A percentile compares a stretch with the other conserved stretches of the same genome.
Conservation (phyloP, 2,329 filamentous ascomycete genomes). For the Gnomoniopsis sp. region DNA sequence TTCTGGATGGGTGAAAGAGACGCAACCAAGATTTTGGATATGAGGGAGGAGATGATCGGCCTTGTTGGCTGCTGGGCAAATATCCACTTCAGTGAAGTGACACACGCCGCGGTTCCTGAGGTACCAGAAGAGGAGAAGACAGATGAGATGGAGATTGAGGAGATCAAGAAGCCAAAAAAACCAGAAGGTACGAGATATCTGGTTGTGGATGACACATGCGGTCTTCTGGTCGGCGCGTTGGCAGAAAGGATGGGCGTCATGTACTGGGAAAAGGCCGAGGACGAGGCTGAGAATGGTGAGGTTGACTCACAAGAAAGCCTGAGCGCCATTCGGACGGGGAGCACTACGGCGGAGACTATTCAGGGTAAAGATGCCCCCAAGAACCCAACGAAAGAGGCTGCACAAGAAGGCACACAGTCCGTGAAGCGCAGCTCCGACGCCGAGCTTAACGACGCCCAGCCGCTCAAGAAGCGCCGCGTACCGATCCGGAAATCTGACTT, state of each 20-base stretch:
- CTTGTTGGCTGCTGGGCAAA: conserved; percentile 88
- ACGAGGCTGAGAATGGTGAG: conserved; percentile 18
- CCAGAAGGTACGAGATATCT: conserved; percentile 60
- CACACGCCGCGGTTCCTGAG: conserved; percentile 18
- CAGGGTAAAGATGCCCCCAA: conserved; percentile 21
- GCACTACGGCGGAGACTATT: not conserved
- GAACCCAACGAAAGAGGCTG: conserved; percentile 15
- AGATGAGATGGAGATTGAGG: conserved; percentile 24
- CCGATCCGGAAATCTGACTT: conserved; percentile 40
- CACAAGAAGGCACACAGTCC: not conserved
- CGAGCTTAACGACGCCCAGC: conserved; percentile 2
- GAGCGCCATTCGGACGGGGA: not conserved
- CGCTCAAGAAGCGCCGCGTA: conserved; percentile 25
- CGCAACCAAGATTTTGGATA: conserved; percentile 74
- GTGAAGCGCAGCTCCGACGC: conserved; percentile 10
- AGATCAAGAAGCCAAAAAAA: conserved; percentile 22
- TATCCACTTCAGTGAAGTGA: conserved; percentile 65
- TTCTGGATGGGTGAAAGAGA: conserved; percentile 81
- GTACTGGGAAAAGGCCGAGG: conserved; percentile 39
- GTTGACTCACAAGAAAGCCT: conserved; percentile 1
- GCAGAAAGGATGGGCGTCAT: conserved; percentile 87
- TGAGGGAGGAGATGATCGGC: conserved; percentile 79
- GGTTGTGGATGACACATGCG: conserved; percentile 82
- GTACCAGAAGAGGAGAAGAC: conserved; percentile 20
- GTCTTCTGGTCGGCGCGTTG: conserved; percentile 75